These are phyloP conservation scores for Austroboletus novae-zelandiae DNA, from an alignment of 1,284 basidiomycete genomes.

Conservation along the genomic window DNA sequence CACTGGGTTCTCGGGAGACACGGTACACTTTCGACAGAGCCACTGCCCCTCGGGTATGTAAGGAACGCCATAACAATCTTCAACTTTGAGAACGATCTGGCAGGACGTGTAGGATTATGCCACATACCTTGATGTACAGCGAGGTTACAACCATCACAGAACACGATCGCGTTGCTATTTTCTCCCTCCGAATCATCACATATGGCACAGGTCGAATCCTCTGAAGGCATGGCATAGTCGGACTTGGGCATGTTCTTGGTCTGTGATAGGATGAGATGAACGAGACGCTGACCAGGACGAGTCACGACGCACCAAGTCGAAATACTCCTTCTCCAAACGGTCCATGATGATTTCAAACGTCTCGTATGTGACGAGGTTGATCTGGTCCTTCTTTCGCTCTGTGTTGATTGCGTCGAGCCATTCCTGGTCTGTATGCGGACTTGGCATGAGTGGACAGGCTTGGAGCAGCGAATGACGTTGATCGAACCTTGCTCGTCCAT, in stretches of 20 bases:
- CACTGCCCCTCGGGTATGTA: conserved; percentile 99
- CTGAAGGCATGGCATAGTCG: conserved; percentile 78
- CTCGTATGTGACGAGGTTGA: conserved; percentile 79
- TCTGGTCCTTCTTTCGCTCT: conserved; percentile 78
- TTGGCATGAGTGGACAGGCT: conserved; percentile 1
- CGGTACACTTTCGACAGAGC: conserved; percentile 98
- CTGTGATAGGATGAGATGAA: conserved; percentile 38
- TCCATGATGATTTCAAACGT: conserved; percentile 97
- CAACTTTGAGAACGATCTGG: conserved; percentile 9
- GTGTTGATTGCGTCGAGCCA: conserved; percentile 90
- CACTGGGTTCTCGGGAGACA: conserved; percentile 95
- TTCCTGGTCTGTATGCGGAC: conserved; percentile 71
- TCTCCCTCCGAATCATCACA: conserved; percentile 99
- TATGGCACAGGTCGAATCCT: conserved; percentile 94
- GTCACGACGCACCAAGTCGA: conserved; percentile 73
- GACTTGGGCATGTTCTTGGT: conserved; percentile 89
- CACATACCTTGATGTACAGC: conserved; percentile 93
- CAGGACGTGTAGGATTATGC: not conserved
- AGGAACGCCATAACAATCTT: conserved; percentile 98
- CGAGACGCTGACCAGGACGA: not conserved
- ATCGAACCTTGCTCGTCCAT: conserved; percentile 96
- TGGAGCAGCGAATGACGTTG: not conserved
- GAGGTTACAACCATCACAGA: conserved; percentile 98
- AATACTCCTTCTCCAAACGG: conserved; percentile 98
- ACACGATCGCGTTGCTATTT: conserved; percentile 98